Conservation (phyloP, 352 stramenopile species). For the Globisporangium cederbergense region DNA sequence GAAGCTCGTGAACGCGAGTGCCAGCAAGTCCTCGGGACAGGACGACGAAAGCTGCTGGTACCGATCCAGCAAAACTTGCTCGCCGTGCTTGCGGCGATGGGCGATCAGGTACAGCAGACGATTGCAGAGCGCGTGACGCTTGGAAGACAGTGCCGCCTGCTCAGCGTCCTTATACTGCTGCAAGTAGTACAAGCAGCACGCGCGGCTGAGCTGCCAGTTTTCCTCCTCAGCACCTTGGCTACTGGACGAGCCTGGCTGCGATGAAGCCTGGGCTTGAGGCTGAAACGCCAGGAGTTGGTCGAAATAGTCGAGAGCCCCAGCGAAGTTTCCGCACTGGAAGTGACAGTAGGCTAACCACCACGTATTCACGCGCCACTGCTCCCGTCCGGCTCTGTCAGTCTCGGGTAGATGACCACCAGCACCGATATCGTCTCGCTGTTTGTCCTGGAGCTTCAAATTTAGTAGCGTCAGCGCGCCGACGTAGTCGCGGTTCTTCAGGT, state of each 20-base stretch:
- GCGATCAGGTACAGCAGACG: slow-evolving; percentile 49
- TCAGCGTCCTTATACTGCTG: slow-evolving; percentile 46
- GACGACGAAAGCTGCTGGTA: slow-evolving; percentile 40
- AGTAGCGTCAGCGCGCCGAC: slow-evolving; percentile 23
- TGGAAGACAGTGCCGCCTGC: slow-evolving; percentile 39
- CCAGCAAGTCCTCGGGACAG: slow-evolving; percentile 34
- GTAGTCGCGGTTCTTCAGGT: slow-evolving; percentile 23
- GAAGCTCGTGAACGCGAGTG: slow-evolving; percentile 44
- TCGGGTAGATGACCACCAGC: too few species aligned
- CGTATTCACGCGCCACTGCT: slow-evolving; percentile 28
- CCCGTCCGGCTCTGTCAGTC: neutral
- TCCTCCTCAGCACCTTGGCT: slow-evolving; percentile 21
- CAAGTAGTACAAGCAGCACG: slow-evolving; percentile 58
- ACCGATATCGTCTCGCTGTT: slow-evolving; percentile 1
- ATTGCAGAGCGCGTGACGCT: slow-evolving; percentile 43
- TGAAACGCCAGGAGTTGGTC: slow-evolving; percentile 39
- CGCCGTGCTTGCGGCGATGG: slow-evolving; percentile 38
- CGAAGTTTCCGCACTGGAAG: slow-evolving; percentile 54
- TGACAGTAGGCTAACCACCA: slow-evolving; percentile 75
- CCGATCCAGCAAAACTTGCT: slow-evolving; percentile 86
- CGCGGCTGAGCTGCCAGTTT: slow-evolving; percentile 42
- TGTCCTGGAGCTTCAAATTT: slow-evolving; percentile 16
- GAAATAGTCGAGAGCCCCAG: slow-evolving; percentile 38
- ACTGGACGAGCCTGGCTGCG: neutral
- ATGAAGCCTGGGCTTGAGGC: slow-evolving; percentile 4